phyloP scores from a whole-genome alignment of 2,329 filamentous ascomycete species.

The Talaromyces sp. region DNA sequence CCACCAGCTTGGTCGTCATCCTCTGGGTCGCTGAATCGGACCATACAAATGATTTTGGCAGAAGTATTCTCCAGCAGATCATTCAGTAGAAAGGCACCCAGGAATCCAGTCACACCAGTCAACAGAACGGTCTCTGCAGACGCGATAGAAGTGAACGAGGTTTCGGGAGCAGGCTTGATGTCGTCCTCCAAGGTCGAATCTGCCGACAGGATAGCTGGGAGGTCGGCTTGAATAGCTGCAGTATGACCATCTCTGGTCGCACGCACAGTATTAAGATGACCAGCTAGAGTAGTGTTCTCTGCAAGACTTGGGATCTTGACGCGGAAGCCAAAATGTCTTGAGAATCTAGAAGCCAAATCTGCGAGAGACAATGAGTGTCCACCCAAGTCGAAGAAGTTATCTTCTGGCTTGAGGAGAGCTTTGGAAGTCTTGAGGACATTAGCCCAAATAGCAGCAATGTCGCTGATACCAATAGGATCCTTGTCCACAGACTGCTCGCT shows the following conservation, averaged over 20 bases:
- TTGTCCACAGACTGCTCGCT: constrained; percentile 55
- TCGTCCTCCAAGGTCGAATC: constrained; percentile 70
- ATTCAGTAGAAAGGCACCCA: constrained; percentile 74
- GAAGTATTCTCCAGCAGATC: constrained; percentile 69
- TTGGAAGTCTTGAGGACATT: constrained; percentile 67
- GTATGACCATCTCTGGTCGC: constrained; percentile 72
- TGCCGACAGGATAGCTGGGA: constrained; percentile 68
- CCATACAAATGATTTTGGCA: constrained; percentile 71
- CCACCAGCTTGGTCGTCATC: constrained; percentile 67
- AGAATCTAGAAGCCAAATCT: constrained; percentile 71
- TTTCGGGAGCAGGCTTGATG: constrained; percentile 59
- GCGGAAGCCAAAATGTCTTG: constrained; percentile 71
- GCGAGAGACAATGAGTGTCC: constrained; percentile 79
- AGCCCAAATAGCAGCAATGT: constrained; percentile 73
- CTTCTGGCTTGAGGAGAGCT: constrained; percentile 65
- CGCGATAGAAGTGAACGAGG: constrained; percentile 61
- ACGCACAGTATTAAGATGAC: constrained; percentile 72
- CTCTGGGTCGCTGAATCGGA: constrained; percentile 70
- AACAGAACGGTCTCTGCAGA: constrained; percentile 70
- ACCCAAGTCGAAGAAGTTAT: constrained; percentile 80
- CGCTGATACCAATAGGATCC: constrained; percentile 66
- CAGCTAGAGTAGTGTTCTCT: constrained; percentile 70
- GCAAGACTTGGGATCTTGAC: constrained; percentile 72
- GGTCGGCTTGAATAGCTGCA: constrained; percentile 73
- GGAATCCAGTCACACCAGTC: constrained; percentile 75